Evolutionary conservation across 768 basidiomycete genomes (phyloP), one percentile per base, ranked within the genome.

Genomic region (Macrolepiota fuliginosa): DNA sequence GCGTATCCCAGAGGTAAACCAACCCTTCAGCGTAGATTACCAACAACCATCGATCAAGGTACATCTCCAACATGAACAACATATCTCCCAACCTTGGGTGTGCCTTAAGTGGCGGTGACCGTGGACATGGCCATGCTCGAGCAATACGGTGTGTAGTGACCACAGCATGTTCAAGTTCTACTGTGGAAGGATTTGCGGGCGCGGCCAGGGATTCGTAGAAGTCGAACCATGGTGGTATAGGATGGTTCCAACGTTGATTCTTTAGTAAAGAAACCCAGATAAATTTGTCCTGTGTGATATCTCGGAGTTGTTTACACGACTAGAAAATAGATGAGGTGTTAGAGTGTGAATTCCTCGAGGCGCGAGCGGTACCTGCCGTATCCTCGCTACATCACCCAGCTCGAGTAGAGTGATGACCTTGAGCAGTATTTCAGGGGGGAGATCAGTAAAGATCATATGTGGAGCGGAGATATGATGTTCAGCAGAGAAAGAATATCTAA

Each of bases 1-100:
- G 27, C 12, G 74, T 65, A 64, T 83, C 80, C 76, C 80, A 83
- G 0, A 84, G 65, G 51, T 78, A 71, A 1, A 80, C 64, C 1
- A 71, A 60, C 3, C 81, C 79, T 60, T 81, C 78, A 17, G 67
- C 67, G 62, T 80, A 82, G 2, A 80, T 70, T 12, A 75, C 74
- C 12, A 84, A 66, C 19, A 85, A 69, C 82, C 81, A 85, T 40
- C 77, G 69, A 53, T 83, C 82, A 36, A 76, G 63, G 57, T 81
- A 72, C 7, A 83, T 61, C 49, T 80, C 69, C 46, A 84, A 62
- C 4, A 73, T 73, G 22, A 81, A 65, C 11, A 82, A 64, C 22
- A 61, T 64, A 32, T 46, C 51, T 25, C 52, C 59, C 52, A 54
- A 12, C 39, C 29, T 27, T 13, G 52, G 51, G 12, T 61, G 39